A percentile compares a stretch with the other conserved stretches of the same genome.
Evolutionary conservation across 371 early-diverging fungal genomes (phyloP).

Genomic region (Sporodiniella umbellata): DNA sequence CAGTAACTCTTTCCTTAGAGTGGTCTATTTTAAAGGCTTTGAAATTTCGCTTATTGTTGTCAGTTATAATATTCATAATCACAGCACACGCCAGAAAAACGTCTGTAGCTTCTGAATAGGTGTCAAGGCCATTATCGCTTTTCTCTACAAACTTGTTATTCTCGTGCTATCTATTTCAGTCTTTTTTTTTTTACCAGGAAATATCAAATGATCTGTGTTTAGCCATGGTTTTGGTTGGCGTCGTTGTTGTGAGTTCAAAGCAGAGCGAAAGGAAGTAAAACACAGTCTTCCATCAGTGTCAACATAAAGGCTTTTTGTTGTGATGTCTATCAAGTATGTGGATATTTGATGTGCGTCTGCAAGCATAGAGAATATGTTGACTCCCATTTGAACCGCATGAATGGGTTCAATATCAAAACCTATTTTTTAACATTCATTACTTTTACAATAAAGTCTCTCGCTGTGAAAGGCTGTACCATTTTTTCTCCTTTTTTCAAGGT

Average conservation of each 20-base stretch:
- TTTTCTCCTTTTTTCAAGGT: background rate
- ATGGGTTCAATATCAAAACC: background rate
- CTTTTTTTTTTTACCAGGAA: slow-evolving; percentile 4
- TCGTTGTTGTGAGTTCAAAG: background rate
- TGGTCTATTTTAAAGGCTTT: background rate
- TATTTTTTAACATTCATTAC: background rate
- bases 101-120: background rate
- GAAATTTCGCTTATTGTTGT: background rate
- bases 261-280: slow-evolving; percentile 9
- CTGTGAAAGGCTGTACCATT: slow-evolving; percentile 2
- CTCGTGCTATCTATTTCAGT: background rate
- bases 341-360: slow-evolving; percentile 9
- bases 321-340: slow-evolving; percentile 6
- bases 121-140: background rate
- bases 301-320: background rate
- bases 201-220: background rate
- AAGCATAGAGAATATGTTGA: slow-evolving; percentile 14
- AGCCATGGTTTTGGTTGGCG: slow-evolving; percentile 1
- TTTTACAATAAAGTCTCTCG: background rate
- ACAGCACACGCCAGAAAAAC: background rate
- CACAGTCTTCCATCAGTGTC: slow-evolving; percentile 2
- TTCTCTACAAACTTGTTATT: background rate
- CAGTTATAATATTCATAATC: background rate
- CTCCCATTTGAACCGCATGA: slow-evolving; percentile 10
- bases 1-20: background rate